Evolutionary conservation across 139 green algal species (phyloP).

Genomic region (Chlamydomonas urium): DNA sequence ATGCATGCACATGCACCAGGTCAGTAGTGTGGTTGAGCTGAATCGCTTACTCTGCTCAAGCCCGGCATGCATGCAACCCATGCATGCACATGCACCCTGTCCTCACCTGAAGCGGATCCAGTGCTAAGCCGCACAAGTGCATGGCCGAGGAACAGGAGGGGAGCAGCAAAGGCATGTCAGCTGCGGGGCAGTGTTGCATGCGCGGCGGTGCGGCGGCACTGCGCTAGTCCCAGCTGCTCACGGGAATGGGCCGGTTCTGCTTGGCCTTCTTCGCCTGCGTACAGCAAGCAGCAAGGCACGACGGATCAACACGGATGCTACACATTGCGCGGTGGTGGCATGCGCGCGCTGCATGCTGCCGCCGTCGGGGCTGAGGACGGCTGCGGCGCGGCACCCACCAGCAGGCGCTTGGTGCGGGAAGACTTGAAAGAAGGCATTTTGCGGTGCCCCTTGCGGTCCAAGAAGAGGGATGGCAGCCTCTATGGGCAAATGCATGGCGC

Average conservation of each 20-base stretch:
- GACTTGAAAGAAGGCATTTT: conserved; percentile 5
- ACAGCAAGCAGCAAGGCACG: background rate
- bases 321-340: background rate
- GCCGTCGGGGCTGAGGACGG: too few species aligned
- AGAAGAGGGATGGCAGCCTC: too few species aligned
- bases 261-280: conserved; percentile 13
- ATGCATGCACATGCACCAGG: too few species aligned
- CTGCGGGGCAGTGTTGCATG: background rate
- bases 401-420: background rate
- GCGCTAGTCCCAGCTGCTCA: background rate
- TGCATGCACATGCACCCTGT: background rate
- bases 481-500: too few species aligned
- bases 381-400: background rate
- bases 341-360: background rate
- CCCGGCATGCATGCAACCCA: background rate
- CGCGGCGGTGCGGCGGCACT: background rate
- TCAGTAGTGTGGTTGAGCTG: background rate
- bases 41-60: background rate
- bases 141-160: background rate
- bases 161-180: background rate
- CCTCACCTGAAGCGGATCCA: conserved; percentile 17
- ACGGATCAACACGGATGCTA: background rate
- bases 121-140: background rate
- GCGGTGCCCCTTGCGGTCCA: too few species aligned
- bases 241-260: conserved; percentile 13